Percentiles rank a stretch among this genome's conserved stretches.
phyloP scores from a whole-genome alignment of 306 rosid species.

The Gleditsia sinensis region DNA sequence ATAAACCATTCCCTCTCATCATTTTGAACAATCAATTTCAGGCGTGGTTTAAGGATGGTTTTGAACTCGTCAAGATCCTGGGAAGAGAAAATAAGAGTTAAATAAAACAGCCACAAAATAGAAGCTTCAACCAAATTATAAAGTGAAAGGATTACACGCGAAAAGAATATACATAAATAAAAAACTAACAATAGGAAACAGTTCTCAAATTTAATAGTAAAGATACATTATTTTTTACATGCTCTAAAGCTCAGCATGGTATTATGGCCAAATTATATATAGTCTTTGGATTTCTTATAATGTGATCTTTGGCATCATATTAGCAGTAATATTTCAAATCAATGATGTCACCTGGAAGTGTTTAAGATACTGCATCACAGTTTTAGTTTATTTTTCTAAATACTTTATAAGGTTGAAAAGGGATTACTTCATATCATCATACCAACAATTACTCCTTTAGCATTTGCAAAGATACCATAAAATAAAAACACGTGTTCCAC shows the following conservation, averaged over 20 bases:
- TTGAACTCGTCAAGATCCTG: conserved; percentile 98
- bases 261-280: conserved; percentile 8
- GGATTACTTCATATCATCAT: not conserved
- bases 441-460: conserved; percentile 26
- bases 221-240: not conserved
- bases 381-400: no score
- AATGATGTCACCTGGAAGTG: not conserved
- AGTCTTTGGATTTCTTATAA: conserved; percentile 11
- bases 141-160: conserved; percentile 11
- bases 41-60: conserved; percentile 95
- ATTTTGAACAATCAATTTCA: conserved; percentile 95
- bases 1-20: conserved; percentile 99
- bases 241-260: conserved; percentile 17
- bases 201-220: conserved; percentile 14
- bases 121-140: conserved; percentile 30
- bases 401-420: not conserved
- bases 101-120: conserved; percentile 24
- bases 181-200: not conserved
- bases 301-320: conserved; percentile 14
- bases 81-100: conserved; percentile 36
- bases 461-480: conserved; percentile 4
- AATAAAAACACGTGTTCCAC: no score
- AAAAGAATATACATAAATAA: conserved; percentile 9
- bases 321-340: not conserved
- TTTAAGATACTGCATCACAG: not conserved